Conservation (phyloP, 768 basidiomycete genomes). For the Mycena latifolia region DNA sequence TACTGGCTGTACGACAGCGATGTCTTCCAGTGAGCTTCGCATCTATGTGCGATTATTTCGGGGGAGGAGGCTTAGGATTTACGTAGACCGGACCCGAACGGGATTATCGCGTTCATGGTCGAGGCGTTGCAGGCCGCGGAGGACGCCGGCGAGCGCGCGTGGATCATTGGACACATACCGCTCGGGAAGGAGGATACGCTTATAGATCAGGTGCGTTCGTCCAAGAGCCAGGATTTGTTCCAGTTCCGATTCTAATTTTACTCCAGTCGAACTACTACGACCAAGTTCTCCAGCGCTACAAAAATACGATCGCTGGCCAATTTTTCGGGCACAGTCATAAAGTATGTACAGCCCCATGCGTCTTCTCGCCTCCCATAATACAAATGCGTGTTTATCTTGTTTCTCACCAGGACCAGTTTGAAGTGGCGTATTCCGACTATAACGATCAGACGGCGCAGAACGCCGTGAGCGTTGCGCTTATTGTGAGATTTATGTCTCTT, state of each 20-base stretch:
- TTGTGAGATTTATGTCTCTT: slow-evolving; percentile 25
- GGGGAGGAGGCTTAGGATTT: neutral
- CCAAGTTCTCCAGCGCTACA: slow-evolving; percentile 56
- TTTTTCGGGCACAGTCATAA: slow-evolving; percentile 58
- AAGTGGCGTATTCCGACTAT: slow-evolving; percentile 55
- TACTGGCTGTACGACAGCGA: slow-evolving; percentile 58
- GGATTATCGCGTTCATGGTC: slow-evolving; percentile 54
- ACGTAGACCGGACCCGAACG: slow-evolving; percentile 55
- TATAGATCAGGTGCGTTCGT: slow-evolving; percentile 34
- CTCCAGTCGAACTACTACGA: slow-evolving; percentile 55
- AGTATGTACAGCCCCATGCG: slow-evolving; percentile 27
- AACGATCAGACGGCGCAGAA: slow-evolving; percentile 44
- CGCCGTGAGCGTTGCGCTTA: slow-evolving; percentile 47
- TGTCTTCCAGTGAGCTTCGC: slow-evolving; percentile 42
- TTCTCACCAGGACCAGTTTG: slow-evolving; percentile 51
- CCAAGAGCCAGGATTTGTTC: too few relatives aligned
- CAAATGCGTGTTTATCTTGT: too few relatives aligned
- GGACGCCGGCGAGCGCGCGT: slow-evolving; percentile 49
- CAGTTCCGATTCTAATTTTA: neutral
- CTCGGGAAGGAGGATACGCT: slow-evolving; percentile 46
- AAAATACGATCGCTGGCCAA: slow-evolving; percentile 53
- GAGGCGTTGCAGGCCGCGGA: slow-evolving; percentile 53
- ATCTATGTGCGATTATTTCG: neutral
- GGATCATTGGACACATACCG: slow-evolving; percentile 55
- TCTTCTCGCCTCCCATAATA: neutral